These are phyloP conservation scores for Graphilbum fragrans DNA, from an alignment of 2,329 filamentous ascomycete genomes.

Conservation along the genomic window DNA sequence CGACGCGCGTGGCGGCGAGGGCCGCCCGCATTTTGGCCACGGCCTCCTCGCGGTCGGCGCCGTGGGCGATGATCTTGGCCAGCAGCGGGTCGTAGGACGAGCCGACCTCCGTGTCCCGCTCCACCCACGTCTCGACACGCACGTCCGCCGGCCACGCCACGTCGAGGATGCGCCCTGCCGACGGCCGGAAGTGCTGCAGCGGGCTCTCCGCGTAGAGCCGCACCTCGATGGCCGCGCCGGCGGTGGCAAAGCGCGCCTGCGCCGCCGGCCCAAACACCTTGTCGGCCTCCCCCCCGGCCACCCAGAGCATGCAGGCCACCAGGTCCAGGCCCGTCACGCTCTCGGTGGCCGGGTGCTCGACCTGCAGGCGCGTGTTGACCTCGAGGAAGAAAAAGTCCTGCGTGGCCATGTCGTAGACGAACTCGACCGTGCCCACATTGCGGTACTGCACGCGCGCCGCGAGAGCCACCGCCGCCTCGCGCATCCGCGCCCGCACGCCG, in stretches of 20 bases:
- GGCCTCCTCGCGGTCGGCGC: slow-evolving; percentile 69
- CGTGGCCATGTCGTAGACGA: slow-evolving; percentile 4
- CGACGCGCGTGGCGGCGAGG: not conserved
- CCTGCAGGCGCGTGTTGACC: slow-evolving; percentile 20
- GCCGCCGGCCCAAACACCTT: slow-evolving; percentile 32
- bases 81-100: slow-evolving; percentile 3
- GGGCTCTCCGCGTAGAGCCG: slow-evolving; percentile 65
- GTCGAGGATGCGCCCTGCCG: slow-evolving; percentile 53
- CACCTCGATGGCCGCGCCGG: slow-evolving; percentile 56
- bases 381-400: slow-evolving; percentile 8
- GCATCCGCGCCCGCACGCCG: slow-evolving; percentile 7
- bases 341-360: slow-evolving; percentile 33
- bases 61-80: slow-evolving; percentile 89
- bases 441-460: slow-evolving; percentile 3
- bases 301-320: slow-evolving; percentile 18
- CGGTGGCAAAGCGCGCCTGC: slow-evolving; percentile 51
- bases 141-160: slow-evolving; percentile 41
- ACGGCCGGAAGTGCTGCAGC: slow-evolving; percentile 50
- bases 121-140: slow-evolving; percentile 59
- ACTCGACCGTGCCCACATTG: slow-evolving; percentile 9
- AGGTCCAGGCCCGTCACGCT: slow-evolving; percentile 24
- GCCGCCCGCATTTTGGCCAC: slow-evolving; percentile 41
- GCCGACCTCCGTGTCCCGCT: slow-evolving; percentile 38
- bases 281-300: slow-evolving; percentile 31
- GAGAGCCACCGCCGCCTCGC: slow-evolving; percentile 9